phyloP scores from a whole-genome alignment of 2,329 filamentous ascomycete genomes.

The Colletotrichum chrysophilum region DNA sequence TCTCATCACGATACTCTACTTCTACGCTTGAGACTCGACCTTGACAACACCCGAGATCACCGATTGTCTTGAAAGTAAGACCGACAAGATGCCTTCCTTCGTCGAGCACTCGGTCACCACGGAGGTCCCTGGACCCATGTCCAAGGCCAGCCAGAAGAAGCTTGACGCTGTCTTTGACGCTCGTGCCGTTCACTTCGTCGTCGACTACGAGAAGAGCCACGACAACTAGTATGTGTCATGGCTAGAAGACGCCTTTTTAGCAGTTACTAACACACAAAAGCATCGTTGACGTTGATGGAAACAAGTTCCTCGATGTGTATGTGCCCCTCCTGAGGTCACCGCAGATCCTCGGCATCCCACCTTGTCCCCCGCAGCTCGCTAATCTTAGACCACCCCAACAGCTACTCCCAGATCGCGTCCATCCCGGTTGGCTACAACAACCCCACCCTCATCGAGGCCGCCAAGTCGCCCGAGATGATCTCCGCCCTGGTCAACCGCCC shows the following conservation, averaged over 20 bases:
- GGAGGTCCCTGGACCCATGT: constrained; percentile 44
- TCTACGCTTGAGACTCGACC: neutral
- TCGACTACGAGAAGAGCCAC: constrained; percentile 55
- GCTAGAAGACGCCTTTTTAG: accelerated
- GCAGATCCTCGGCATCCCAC: neutral
- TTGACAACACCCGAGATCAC: neutral
- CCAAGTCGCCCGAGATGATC: constrained; percentile 73
- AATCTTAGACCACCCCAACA: constrained; percentile 26
- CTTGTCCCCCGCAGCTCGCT: neutral
- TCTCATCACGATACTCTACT: neutral
- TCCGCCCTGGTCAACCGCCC: constrained; percentile 79
- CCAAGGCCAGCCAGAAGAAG: constrained; percentile 43
- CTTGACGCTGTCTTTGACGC: constrained; percentile 57
- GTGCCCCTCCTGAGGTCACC: constrained; percentile 7
- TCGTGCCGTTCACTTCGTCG: constrained; percentile 56
- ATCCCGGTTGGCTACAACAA: constrained; percentile 88
- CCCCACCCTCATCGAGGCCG: constrained; percentile 67
- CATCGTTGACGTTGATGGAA: constrained; percentile 55
- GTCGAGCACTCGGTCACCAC: constrained; percentile 38
- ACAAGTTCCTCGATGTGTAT: constrained; percentile 54
- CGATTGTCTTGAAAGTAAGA: neutral
- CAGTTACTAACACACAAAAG: constrained; percentile 15
- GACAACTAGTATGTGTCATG: constrained; percentile 49
- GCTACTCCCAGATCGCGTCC: constrained; percentile 82
- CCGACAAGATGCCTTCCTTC: constrained; percentile 34